Evolutionary conservation across 805 yeast species (phyloP), one percentile per base, ranked within the genome.

Genomic region (Kockiozyma suomiensis): DNA sequence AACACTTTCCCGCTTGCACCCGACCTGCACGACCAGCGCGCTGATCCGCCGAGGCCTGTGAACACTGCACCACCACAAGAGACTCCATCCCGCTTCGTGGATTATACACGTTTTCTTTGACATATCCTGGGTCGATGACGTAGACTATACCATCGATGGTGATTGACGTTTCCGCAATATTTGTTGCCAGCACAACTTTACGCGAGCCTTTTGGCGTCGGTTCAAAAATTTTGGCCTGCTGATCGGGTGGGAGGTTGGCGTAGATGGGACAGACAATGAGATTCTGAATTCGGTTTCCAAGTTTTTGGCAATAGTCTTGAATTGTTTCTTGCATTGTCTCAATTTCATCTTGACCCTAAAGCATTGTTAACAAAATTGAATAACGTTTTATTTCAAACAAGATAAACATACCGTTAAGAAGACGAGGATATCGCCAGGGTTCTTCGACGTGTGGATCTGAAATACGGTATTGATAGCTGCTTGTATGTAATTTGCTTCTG

Each of bases 21-120:
- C 99, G 87, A 50, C 99, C 99, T 0, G 99, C 99, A 71, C 99
- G 83, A 57, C 99, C 99, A 48, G 96, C 83, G 70, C 99, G 81
- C 75, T 94, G 99, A 66, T 88, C 88, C 0, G 98, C 97, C 70
- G 92, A 96, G 0, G 99, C 98, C 68, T 88, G 88, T 0, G 98
- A 93, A 50, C 94, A 90, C 1, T 97, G 96, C 15, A 86, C 81
- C 1, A 91, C 87, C 6, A 84, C 79, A 68, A 94, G 79, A 5
- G 93, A 85, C 69, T 93, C 98, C 92, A 94, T 92, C 17, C 97
- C 96, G 15, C 90, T 76, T 67, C 88, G 83, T 1, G 97, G 85
- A 70, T 91, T 94, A 74, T 87, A 93, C 1, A 90, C 89, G 68
- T 90, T 92, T 49, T 92, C 83, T 73, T 94, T 94, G 15, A 92